Conservation (phyloP, 306 rosid genomes). For the Crotalaria pallida region DNA sequence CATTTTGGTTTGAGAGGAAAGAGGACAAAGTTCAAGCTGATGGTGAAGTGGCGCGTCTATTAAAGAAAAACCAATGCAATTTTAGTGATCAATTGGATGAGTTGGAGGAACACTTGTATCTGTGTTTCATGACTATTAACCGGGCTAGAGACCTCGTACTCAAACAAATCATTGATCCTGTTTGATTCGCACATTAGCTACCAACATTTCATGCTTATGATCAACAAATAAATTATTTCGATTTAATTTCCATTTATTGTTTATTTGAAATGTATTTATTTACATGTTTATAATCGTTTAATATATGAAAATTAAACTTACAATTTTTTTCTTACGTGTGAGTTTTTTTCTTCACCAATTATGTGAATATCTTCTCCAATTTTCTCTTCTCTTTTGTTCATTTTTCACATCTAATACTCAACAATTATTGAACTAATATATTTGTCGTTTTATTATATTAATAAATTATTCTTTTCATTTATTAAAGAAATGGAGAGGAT, state of each 20-base stretch:
- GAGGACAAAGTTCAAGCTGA: conserved; percentile 32
- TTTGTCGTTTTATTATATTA: too few species aligned
- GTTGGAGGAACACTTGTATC: conserved; percentile 74
- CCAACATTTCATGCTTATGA: background rate
- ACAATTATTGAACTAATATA: too few species aligned
- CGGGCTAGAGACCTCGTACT: conserved; percentile 66
- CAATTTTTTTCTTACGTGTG: too few species aligned
- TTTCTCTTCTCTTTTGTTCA: too few species aligned
- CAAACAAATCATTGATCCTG: conserved; percentile 32
- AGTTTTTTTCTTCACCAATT: too few species aligned
- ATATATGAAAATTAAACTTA: background rate
- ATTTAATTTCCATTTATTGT: background rate
- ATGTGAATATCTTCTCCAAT: too few species aligned
- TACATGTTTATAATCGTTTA: background rate
- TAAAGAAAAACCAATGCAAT: conserved; percentile 42
- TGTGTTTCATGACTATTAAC: conserved; percentile 84
- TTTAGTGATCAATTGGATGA: conserved; percentile 69
- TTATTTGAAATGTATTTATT: background rate
- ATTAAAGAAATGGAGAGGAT: too few species aligned
- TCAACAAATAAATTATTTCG: background rate
- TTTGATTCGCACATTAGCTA: background rate
- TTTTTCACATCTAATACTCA: too few species aligned
- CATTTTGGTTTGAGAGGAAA: conserved; percentile 54
- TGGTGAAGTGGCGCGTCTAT: conserved; percentile 43
- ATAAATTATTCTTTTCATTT: too few species aligned